Evolutionary conservation across 129 eudicot species (phyloP).

Genomic region (Chrysanthemum seticuspe): DNA sequence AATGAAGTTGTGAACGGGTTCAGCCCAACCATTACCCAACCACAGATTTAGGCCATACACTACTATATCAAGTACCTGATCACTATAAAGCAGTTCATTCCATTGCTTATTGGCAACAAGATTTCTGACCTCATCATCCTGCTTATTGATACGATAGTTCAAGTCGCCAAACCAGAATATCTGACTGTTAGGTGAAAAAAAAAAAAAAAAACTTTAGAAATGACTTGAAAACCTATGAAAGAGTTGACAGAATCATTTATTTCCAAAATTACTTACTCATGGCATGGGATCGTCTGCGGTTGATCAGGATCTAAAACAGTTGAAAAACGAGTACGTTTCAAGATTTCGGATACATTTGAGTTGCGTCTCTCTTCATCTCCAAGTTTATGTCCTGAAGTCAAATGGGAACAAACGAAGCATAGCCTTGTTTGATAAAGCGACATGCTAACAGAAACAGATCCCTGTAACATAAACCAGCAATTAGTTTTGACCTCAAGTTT

Average conservation of each 20-base stretch:
- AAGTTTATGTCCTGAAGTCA: conserved; percentile 84
- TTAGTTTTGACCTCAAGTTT: neutral
- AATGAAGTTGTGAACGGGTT: neutral
- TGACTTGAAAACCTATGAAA: neutral
- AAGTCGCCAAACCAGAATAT: conserved; percentile 99
- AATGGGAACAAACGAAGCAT: conserved; percentile 94
- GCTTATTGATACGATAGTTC: conserved; percentile 92
- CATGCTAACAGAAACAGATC: conserved; percentile 96
- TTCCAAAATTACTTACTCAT: conserved; percentile 66
- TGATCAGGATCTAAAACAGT: conserved; percentile 62
- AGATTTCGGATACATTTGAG: conserved; percentile 76
- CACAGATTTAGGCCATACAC: neutral
- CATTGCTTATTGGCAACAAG: conserved; percentile 71
- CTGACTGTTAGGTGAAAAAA: conserved; percentile 52
- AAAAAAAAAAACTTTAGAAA: conserved; percentile 17
- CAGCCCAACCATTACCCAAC: neutral
- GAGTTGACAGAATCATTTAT: neutral
- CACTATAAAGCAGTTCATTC: conserved; percentile 69
- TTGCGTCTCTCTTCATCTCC: conserved; percentile 91
- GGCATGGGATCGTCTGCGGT: conserved; percentile 85
- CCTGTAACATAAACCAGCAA: conserved; percentile 41
- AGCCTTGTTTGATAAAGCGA: conserved; percentile 81
- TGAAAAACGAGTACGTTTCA: conserved; percentile 87
- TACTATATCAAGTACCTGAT: conserved; percentile 56
- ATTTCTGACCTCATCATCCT: conserved; percentile 74